phyloP scores from a whole-genome alignment of 2,329 filamentous ascomycete species.

The Aspergillus arachidicola region DNA sequence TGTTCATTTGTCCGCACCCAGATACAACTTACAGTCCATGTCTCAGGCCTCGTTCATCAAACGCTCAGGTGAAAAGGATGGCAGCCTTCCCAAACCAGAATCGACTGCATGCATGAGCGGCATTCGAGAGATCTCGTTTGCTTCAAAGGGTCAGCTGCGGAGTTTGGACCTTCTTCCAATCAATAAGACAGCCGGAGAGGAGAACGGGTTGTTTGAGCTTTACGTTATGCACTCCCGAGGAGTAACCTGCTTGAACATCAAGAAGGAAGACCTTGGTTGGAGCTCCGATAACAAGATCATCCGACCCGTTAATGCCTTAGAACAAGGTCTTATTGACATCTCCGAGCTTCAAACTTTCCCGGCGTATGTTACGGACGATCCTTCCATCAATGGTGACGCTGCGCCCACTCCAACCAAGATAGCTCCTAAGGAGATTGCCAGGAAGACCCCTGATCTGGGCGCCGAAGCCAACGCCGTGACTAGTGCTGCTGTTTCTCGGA shows the following conservation, averaged over 20 bases:
- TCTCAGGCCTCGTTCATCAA: slow-evolving; percentile 87
- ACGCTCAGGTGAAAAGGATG: slow-evolving; percentile 72
- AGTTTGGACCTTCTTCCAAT: slow-evolving; percentile 85
- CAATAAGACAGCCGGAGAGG: slow-evolving; percentile 56
- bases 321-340: slow-evolving; percentile 73
- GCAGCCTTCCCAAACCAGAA: slow-evolving; percentile 78
- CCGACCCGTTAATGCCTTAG: slow-evolving; percentile 72
- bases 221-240: slow-evolving; percentile 98
- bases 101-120: slow-evolving; percentile 97
- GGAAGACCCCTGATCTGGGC: slow-evolving; percentile 39
- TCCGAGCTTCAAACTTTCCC: slow-evolving; percentile 64
- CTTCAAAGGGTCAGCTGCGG: slow-evolving; percentile 80
- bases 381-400: slow-evolving; percentile 50
- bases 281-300: slow-evolving; percentile 86
- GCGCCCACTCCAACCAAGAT: slow-evolving; percentile 36
- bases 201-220: slow-evolving; percentile 83
- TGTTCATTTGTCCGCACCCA: slow-evolving; percentile 89
- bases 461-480: slow-evolving; percentile 25
- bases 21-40: slow-evolving; percentile 78
- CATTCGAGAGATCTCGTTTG: slow-evolving; percentile 91
- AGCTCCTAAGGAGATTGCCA: slow-evolving; percentile 45
- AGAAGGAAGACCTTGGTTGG: slow-evolving; percentile 89
- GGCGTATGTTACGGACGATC: slow-evolving; percentile 41
- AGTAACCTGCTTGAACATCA: slow-evolving; percentile 85
- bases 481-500: slow-evolving; percentile 28